phyloP scores from a whole-genome alignment of 2,329 filamentous ascomycete genomes.

The Cordyceps cateniannulata region DNA sequence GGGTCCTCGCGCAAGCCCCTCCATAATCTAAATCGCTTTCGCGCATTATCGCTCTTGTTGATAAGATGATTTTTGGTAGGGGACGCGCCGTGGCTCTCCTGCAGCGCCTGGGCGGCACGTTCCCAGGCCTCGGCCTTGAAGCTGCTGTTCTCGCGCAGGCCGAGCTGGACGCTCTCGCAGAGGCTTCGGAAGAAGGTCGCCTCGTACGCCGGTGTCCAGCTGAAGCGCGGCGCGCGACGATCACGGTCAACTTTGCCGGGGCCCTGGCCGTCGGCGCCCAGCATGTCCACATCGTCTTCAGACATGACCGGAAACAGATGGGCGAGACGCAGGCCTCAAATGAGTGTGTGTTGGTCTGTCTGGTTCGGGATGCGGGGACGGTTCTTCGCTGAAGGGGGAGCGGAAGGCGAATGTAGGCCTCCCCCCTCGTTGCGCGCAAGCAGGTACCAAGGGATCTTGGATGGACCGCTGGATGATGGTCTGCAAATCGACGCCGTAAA shows the following conservation, averaged over 20 bases:
- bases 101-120: constrained; percentile 46
- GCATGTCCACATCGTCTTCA: constrained; percentile 32
- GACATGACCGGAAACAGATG: constrained; percentile 24
- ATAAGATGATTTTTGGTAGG: constrained; percentile 56
- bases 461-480: not conserved
- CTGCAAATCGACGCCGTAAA: not conserved
- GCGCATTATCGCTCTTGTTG: constrained; percentile 58
- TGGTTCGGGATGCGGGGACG: not conserved
- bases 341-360: not conserved
- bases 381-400: constrained; percentile 6
- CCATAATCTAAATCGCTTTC: constrained; percentile 58
- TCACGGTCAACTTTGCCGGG: constrained; percentile 31
- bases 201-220: constrained; percentile 53
- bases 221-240: constrained; percentile 47
- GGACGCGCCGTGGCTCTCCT: constrained; percentile 48
- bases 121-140: constrained; percentile 58
- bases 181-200: constrained; percentile 55
- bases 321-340: not conserved
- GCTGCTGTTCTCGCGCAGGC: constrained; percentile 51
- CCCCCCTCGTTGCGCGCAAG: constrained; percentile 12
- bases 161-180: constrained; percentile 51
- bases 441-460: constrained; percentile 3
- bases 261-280: constrained; percentile 29
- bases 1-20: constrained; percentile 51
- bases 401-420: constrained; percentile 8